phyloP scores from a whole-genome alignment of 257 asterid genomes.

The Gynochthodes officinalis region DNA sequence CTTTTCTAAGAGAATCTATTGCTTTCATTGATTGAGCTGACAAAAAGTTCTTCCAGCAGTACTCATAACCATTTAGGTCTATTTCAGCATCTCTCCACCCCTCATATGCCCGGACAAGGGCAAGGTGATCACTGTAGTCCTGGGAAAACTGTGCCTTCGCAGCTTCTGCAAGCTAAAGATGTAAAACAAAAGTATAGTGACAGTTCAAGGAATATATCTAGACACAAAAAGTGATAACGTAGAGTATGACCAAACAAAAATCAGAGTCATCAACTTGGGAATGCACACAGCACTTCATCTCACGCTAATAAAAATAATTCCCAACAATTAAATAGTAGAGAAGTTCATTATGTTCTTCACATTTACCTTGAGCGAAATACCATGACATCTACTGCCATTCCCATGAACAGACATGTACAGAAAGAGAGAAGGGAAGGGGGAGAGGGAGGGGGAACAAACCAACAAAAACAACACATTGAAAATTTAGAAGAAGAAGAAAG shows the following conservation, averaged over 20 bases:
- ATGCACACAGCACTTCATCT: not conserved
- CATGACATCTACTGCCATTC: not conserved
- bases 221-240: not conserved
- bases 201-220: not conserved
- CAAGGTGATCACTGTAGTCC: slow-evolving; percentile 87
- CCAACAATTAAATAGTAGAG: not conserved
- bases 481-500: not conserved
- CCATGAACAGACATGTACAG: not conserved
- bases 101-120: slow-evolving; percentile 84
- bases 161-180: slow-evolving; percentile 83
- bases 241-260: not conserved
- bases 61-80: slow-evolving; percentile 60
- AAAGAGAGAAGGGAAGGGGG: not conserved
- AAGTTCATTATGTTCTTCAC: not conserved
- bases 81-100: slow-evolving; percentile 89
- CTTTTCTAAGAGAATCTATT: slow-evolving; percentile 83
- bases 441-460: not conserved
- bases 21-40: slow-evolving; percentile 86
- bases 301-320: not conserved
- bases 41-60: slow-evolving; percentile 94
- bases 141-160: slow-evolving; percentile 93
- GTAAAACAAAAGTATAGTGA: not conserved
- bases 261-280: not conserved
- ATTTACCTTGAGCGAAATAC: not conserved
- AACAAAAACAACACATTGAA: not conserved